phyloP scores from a whole-genome alignment of 1,139 yeast genomes.

The Yamadazyma mexicana region DNA sequence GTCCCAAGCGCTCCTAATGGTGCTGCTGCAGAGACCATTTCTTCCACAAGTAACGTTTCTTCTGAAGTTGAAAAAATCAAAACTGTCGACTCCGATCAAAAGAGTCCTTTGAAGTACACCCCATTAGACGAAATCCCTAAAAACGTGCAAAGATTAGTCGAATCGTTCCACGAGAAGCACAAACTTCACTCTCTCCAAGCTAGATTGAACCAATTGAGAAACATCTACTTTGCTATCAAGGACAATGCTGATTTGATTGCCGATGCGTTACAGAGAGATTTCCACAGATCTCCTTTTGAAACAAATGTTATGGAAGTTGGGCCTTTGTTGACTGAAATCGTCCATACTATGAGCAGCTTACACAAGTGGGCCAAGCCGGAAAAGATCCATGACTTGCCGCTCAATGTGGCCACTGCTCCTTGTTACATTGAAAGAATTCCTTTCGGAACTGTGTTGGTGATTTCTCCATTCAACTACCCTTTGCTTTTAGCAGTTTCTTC shows the following conservation, averaged over 20 bases:
- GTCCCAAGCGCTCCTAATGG: background rate
- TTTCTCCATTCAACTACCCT: constrained; percentile 91
- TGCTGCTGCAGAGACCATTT: background rate
- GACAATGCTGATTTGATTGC: constrained; percentile 59
- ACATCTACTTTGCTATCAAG: constrained; percentile 61
- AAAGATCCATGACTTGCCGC: constrained; percentile 44
- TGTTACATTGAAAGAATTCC: constrained; percentile 66
- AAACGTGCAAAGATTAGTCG: constrained; percentile 42
- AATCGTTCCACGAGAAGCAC: constrained; percentile 45
- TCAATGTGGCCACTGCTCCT: constrained; percentile 45
- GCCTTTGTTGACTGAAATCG: constrained; percentile 54
- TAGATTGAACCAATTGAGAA: constrained; percentile 65
- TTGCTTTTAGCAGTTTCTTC: constrained; percentile 64
- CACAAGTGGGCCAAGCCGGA: constrained; percentile 63
- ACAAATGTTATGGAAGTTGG: constrained; percentile 58
- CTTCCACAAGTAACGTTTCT: background rate
- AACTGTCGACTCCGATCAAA: background rate
- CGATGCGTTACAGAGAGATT: constrained; percentile 64
- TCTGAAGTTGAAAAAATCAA: background rate
- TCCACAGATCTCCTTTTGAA: constrained; percentile 64
- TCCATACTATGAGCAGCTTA: constrained; percentile 59
- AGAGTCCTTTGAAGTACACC: constrained; percentile 36
- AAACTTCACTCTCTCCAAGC: constrained; percentile 56
- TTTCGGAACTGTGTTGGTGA: constrained; percentile 71
- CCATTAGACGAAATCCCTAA: constrained; percentile 50